Evolutionary conservation across 148 eudicot species (phyloP), one percentile per base, ranked within the genome.

Genomic region (Chenopodium suecicum): DNA sequence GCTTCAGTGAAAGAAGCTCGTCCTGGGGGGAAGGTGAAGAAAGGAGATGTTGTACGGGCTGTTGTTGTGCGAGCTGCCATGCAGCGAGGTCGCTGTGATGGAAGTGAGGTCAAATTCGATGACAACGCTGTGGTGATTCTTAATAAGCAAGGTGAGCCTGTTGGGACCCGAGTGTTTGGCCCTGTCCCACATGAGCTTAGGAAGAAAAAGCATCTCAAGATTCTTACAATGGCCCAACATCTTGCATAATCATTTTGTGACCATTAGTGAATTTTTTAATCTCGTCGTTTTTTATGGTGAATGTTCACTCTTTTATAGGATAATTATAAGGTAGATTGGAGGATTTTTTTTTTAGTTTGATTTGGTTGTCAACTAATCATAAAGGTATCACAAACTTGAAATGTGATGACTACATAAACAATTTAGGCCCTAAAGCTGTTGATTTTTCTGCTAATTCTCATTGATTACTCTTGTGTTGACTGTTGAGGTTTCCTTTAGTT

Each of bases 21-120:
- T 20, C 90, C 92, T 5, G 91, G 93, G 9, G 97, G 98, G 19
- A 95, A 93, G 83, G 98, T 95, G 66, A 94, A 95, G 86, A 95
- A 93, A 74, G 97, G 98, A 44, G 91, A 91, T 9, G 98, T 95
- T 27, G 92, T 90, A 12, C 86, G 90, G 25, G 97, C 89, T 4
- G 98, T 95, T 41, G 96, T 95, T 16, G 98, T 95, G 22, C 92
- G 98, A 48, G 95, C 98, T 71, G 95, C 98, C 44, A 95, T 91
- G 97, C 91, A 71, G 58, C 75, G 85, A 29, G 94, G 95, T 32
- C 92, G 94, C 10, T 91, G 94, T 78, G 97, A 94, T 82, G 98
- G 97, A 19, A 92, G 98, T 52, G 97, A 93, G 87, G 92, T 95
- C 68, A 91, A 90, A 85, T 95, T 95, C 64, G 99, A 95, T 74